These are phyloP conservation scores for Verticillium klebahnii DNA, from an alignment of 2,329 filamentous ascomycete species.

Conservation along the genomic window DNA sequence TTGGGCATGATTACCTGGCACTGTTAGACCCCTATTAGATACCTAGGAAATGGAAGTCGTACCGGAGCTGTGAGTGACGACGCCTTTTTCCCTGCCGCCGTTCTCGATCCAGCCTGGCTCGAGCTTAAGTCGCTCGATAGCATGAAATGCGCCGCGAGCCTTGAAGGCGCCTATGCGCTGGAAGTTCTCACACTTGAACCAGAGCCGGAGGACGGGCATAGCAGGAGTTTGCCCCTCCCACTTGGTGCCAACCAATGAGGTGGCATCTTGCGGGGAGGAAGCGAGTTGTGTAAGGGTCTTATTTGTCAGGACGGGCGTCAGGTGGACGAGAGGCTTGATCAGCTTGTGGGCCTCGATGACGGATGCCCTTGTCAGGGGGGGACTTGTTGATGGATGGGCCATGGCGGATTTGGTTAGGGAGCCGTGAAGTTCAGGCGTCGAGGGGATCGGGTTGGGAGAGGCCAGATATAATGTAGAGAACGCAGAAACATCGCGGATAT, in stretches of 20 bases:
- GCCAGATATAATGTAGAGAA: too few species aligned
- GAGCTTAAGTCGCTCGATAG: slow-evolving; percentile 63
- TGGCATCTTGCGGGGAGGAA: slow-evolving; percentile 59
- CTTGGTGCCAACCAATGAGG: slow-evolving; percentile 49
- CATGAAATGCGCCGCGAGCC: slow-evolving; percentile 87
- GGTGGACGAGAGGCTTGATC: slow-evolving; percentile 67
- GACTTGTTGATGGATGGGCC: slow-evolving; percentile 42
- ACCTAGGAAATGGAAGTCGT: slow-evolving; percentile 62
- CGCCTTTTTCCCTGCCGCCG: slow-evolving; percentile 59
- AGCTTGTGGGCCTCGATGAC: slow-evolving; percentile 61
- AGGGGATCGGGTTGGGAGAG: too few species aligned
- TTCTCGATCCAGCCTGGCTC: slow-evolving; percentile 57
- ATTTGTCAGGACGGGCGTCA: slow-evolving; percentile 71
- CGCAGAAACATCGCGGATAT: too few species aligned
- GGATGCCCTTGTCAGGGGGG: slow-evolving; percentile 61
- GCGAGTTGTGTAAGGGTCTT: slow-evolving; percentile 71
- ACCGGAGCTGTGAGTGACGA: slow-evolving; percentile 75
- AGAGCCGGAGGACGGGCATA: slow-evolving; percentile 64
- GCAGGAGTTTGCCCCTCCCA: slow-evolving; percentile 49
- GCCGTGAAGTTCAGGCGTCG: too few species aligned
- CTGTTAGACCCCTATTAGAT: slow-evolving; percentile 41
- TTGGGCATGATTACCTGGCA: slow-evolving; percentile 80
- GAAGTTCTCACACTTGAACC: slow-evolving; percentile 95
- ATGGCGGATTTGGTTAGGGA: slow-evolving; percentile 21
- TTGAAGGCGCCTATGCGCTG: slow-evolving; percentile 94